phyloP scores from a whole-genome alignment of 148 eudicot species.

The Polygonum maritimum region DNA sequence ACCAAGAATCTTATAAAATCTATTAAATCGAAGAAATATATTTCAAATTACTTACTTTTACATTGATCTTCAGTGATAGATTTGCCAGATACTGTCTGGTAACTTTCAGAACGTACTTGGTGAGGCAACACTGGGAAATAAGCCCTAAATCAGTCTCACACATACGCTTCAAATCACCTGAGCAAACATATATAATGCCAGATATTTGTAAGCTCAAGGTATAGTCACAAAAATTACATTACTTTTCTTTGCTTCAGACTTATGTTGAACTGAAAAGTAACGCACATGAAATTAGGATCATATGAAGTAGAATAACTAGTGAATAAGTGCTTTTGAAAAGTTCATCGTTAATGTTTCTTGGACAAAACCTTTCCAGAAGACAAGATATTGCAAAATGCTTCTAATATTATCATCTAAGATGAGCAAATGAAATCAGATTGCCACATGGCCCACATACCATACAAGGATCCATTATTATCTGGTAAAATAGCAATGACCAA shows the following conservation, averaged over 20 bases:
- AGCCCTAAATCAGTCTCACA: slow-evolving; percentile 87
- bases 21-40: not conserved
- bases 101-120: slow-evolving; percentile 64
- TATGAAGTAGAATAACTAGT: not conserved
- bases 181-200: not conserved
- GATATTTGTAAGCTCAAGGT: not conserved
- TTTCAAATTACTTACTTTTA: slow-evolving; percentile 41
- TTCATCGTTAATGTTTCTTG: not conserved
- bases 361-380: not conserved
- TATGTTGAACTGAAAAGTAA: not conserved
- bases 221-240: not conserved
- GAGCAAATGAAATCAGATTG: not conserved
- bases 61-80: slow-evolving; percentile 76
- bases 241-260: not conserved
- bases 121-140: slow-evolving; percentile 78
- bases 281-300: not conserved
- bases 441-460: slow-evolving; percentile 53
- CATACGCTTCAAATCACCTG: slow-evolving; percentile 74
- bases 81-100: slow-evolving; percentile 73
- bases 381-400: not conserved
- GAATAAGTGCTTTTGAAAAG: not conserved
- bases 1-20: not conserved
- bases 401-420: not conserved
- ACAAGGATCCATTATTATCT: slow-evolving; percentile 70
- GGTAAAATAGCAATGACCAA: slow-evolving; percentile 65